phyloP scores from a whole-genome alignment of 352 stramenopile species.

The Elongisporangium prolatum region DNA sequence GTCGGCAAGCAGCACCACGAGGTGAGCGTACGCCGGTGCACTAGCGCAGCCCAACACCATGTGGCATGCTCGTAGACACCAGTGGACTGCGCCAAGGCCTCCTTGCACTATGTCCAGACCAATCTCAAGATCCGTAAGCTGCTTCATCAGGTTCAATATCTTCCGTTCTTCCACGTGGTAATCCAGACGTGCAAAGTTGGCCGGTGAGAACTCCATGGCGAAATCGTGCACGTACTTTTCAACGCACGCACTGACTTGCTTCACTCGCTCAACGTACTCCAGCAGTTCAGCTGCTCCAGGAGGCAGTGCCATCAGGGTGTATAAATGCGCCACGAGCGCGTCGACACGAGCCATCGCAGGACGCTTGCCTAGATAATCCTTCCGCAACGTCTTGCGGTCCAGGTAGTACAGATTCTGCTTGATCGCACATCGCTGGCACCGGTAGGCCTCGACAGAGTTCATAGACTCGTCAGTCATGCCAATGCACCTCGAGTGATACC shows the following conservation, averaged over 20 bases:
- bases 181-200: constrained; percentile 36
- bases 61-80: constrained; percentile 67
- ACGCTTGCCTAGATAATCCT: constrained; percentile 37
- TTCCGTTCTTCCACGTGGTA: constrained; percentile 32
- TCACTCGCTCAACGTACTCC: constrained; percentile 46
- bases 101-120: constrained; percentile 42
- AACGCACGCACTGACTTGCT: constrained; percentile 30
- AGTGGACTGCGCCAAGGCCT: constrained; percentile 65
- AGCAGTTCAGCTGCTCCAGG: constrained; percentile 45
- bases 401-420: constrained; percentile 68
- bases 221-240: constrained; percentile 36
- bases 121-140: constrained; percentile 56
- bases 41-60: constrained; percentile 45
- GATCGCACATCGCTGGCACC: constrained; percentile 62
- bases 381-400: constrained; percentile 46
- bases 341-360: constrained; percentile 49
- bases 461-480: constrained; percentile 49
- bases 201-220: constrained; percentile 40
- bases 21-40: constrained; percentile 59
- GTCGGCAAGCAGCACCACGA: constrained; percentile 65
- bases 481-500: constrained; percentile 77
- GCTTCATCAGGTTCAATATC: constrained; percentile 42
- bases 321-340: constrained; percentile 45
- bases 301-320: constrained; percentile 50
- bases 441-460: constrained; percentile 63